phyloP scores from a whole-genome alignment of 129 eudicot species.

The Cynara cardunculus region DNA sequence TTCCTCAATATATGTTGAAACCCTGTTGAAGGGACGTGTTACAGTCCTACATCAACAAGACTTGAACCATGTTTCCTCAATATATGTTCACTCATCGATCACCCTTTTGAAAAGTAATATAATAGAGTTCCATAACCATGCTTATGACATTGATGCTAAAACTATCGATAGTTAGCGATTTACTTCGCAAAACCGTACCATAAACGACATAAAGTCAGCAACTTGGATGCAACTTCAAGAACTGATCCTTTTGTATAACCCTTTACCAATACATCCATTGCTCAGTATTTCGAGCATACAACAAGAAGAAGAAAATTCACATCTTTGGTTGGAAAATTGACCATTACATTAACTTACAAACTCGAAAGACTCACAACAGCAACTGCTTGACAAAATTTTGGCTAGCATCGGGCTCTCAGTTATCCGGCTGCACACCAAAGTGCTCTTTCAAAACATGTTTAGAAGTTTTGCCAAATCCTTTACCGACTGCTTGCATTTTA shows the following conservation, averaged over 20 bases:
- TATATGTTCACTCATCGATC: too few species aligned
- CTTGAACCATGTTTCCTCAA: too few species aligned
- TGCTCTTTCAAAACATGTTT: slow-evolving; percentile 53
- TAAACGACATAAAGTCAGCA: not conserved
- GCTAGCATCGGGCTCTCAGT: not conserved
- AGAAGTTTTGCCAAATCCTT: slow-evolving; percentile 70
- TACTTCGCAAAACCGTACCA: not conserved
- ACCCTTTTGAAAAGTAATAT: too few species aligned
- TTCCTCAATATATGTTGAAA: too few species aligned
- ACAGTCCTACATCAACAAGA: too few species aligned
- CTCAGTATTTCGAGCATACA: slow-evolving; percentile 2
- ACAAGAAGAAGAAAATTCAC: slow-evolving; percentile 3
- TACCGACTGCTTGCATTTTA: slow-evolving; percentile 57
- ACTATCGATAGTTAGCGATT: too few species aligned
- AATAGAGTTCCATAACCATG: not conserved
- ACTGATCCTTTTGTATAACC: not conserved
- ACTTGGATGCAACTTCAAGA: not conserved
- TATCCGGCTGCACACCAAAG: slow-evolving; percentile 43
- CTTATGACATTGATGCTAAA: not conserved
- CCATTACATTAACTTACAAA: slow-evolving; percentile 7
- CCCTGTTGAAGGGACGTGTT: too few species aligned
- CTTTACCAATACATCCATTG: not conserved
- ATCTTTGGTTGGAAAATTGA: not conserved
- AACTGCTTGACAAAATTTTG: slow-evolving; percentile 10
- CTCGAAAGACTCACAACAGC: not conserved